These are phyloP conservation scores for Nakazawaea anatomiae DNA, from an alignment of 805 yeast species.

Conservation along the genomic window DNA sequence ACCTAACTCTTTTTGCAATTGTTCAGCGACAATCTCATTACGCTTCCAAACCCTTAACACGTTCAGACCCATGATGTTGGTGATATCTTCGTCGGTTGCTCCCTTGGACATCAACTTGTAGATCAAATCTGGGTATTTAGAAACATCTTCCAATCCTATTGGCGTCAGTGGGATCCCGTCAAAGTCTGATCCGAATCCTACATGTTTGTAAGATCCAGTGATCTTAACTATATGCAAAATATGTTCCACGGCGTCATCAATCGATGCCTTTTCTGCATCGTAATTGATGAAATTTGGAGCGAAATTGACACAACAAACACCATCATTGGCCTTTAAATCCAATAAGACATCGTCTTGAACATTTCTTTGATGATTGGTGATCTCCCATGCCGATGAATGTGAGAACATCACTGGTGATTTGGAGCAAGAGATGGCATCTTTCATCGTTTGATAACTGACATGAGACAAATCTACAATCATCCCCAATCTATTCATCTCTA, in stretches of 20 bases:
- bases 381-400: constrained; percentile 38
- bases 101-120: constrained; percentile 24
- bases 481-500: constrained; percentile 47
- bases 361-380: constrained; percentile 39
- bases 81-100: constrained; percentile 40
- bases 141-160: constrained; percentile 46
- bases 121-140: constrained; percentile 46
- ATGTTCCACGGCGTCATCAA: constrained; percentile 43
- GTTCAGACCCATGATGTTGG: constrained; percentile 39
- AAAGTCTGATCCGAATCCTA: constrained; percentile 46
- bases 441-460: constrained; percentile 42
- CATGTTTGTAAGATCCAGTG: constrained; percentile 32
- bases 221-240: constrained; percentile 33
- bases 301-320: constrained; percentile 44
- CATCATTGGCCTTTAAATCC: constrained; percentile 33
- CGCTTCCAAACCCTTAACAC: constrained; percentile 42
- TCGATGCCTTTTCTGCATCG: constrained; percentile 23
- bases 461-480: constrained; percentile 48
- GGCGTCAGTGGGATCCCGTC: constrained; percentile 48
- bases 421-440: constrained; percentile 33
- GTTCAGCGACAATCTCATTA: constrained; percentile 26
- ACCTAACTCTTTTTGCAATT: constrained; percentile 15
- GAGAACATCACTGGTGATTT: constrained; percentile 44
- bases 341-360: constrained; percentile 41
- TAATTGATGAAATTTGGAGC: constrained; percentile 31